Evolutionary conservation across 345 rosid species (phyloP).

Genomic region (Rhodomyrtus tomentosa): DNA sequence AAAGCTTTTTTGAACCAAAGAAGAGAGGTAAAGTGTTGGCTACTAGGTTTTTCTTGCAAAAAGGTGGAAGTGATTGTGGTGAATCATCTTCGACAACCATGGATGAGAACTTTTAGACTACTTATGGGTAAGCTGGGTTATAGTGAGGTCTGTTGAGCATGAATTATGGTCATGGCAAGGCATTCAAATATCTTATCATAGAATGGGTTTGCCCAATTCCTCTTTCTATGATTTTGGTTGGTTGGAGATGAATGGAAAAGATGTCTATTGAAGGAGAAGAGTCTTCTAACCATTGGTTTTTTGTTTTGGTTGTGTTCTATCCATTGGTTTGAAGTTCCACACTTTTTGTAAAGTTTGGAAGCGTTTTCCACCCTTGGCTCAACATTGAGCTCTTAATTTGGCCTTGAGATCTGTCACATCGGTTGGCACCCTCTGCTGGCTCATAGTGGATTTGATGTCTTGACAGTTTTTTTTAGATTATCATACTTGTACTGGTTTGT

Average conservation of each 20-base stretch:
- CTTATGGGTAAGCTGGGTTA: not conserved
- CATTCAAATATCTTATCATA: not conserved
- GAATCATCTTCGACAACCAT: not conserved
- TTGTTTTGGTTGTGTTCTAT: too few species aligned
- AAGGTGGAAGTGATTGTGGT: not conserved
- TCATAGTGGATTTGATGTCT: not conserved
- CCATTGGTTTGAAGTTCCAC: not conserved
- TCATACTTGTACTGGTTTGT: not conserved
- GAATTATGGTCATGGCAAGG: not conserved
- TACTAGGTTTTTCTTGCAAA: not conserved
- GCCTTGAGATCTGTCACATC: not conserved
- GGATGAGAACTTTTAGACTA: not conserved
- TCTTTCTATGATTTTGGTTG: not conserved
- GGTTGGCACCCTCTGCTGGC: not conserved
- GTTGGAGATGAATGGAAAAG: not conserved
- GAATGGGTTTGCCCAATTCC: not conserved
- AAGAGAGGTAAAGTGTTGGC: not conserved
- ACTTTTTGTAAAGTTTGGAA: not conserved
- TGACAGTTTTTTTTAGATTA: not conserved
- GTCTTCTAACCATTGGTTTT: too few species aligned
- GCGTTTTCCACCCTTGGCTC: not conserved
- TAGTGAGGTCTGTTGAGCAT: not conserved
- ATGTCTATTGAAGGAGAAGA: not conserved
- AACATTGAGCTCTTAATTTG: not conserved
- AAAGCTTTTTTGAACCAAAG: not conserved